phyloP scores from a whole-genome alignment of 495 filamentous ascomycete species.

The Neurospora sp. region DNA sequence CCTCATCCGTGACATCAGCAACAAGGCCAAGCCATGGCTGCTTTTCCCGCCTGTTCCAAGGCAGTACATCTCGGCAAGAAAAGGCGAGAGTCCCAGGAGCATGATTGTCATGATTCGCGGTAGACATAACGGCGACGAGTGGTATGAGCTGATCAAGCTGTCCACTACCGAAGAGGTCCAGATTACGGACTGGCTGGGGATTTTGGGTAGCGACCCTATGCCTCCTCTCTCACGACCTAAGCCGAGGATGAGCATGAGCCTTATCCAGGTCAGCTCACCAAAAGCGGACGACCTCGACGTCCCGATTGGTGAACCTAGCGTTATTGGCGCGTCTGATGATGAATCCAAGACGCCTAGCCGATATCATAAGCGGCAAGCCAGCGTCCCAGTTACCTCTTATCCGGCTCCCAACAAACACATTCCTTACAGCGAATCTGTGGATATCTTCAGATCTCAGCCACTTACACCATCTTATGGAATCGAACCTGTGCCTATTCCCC shows the following conservation, averaged over 20 bases:
- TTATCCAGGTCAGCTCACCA: conserved; percentile 27
- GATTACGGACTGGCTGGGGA: conserved; percentile 74
- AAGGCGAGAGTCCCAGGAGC: conserved; percentile 57
- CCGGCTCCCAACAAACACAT: conserved; percentile 36
- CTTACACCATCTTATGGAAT: neutral
- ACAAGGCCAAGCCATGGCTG: conserved; percentile 62
- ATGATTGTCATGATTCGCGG: conserved; percentile 81
- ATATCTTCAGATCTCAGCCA: neutral
- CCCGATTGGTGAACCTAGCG: conserved; percentile 62
- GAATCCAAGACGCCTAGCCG: conserved; percentile 19
- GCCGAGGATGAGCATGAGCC: conserved; percentile 21
- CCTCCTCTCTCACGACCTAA: conserved; percentile 48
- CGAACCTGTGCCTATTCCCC: conserved; percentile 39
- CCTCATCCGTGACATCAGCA: conserved; percentile 79
- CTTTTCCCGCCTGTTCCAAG: conserved; percentile 76
- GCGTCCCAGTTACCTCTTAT: conserved; percentile 14
- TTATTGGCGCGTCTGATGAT: conserved; percentile 5
- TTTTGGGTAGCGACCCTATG: conserved; percentile 65
- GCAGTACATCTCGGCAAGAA: conserved; percentile 64
- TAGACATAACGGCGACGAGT: conserved; percentile 46
- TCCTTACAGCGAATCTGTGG: conserved; percentile 6
- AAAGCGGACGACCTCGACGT: conserved; percentile 51
- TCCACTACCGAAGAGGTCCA: conserved; percentile 61
- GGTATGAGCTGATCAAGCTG: conserved; percentile 75
- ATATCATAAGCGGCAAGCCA: conserved; percentile 11